phyloP scores from a whole-genome alignment of 495 filamentous ascomycete genomes.

The Chlorociboria aeruginascens region DNA sequence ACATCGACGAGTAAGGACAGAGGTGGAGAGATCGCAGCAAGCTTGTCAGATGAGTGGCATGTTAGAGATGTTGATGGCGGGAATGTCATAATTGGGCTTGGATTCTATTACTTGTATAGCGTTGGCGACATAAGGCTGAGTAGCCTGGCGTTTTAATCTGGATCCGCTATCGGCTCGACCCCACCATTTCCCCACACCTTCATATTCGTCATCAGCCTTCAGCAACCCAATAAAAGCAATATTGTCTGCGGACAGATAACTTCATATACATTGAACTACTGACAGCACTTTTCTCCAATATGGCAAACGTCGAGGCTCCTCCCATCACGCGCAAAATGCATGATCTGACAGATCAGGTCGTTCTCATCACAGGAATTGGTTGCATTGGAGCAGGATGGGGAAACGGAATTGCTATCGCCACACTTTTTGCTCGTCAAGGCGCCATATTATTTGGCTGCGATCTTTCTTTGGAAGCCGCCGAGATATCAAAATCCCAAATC shows the following conservation, averaged over 20 bases:
- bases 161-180: background rate
- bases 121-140: conserved; percentile 22
- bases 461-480: conserved; percentile 25
- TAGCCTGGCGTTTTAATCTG: background rate
- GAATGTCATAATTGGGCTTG: conserved; percentile 9
- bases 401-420: conserved; percentile 35
- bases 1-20: conserved; percentile 53
- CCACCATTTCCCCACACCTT: background rate
- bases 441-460: conserved; percentile 36
- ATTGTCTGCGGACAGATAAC: too few species aligned
- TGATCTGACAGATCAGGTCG: conserved; percentile 34
- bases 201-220: too few species aligned
- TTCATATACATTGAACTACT: too few species aligned
- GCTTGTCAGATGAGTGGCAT: conserved; percentile 72
- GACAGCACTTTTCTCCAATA: background rate
- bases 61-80: conserved; percentile 59
- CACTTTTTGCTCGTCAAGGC: conserved; percentile 30
- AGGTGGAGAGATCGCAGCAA: conserved; percentile 72
- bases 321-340: conserved; percentile 15
- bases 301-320: conserved; percentile 15
- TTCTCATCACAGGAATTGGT: conserved; percentile 39
- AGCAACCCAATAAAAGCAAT: too few species aligned
- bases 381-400: conserved; percentile 33
- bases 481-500: conserved; percentile 23
- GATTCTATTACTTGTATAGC: conserved; percentile 28